Conservation (phyloP, 257 asterid species). For the Solanum gracilifrons region DNA sequence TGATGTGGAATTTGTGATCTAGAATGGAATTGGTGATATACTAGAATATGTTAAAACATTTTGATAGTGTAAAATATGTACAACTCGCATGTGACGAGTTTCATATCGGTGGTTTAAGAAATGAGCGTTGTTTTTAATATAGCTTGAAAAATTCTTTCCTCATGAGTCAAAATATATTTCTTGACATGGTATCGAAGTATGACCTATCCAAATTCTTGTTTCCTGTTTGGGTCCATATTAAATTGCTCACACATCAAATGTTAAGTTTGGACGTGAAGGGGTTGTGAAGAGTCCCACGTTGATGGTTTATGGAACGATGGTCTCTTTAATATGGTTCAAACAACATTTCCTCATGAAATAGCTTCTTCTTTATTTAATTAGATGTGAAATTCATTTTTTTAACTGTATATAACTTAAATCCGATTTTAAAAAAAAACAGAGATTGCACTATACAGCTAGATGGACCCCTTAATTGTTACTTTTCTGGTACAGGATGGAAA, state of each 20-base stretch:
- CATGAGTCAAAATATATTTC: too few relatives aligned
- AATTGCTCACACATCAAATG: too few relatives aligned
- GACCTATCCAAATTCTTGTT: too few relatives aligned
- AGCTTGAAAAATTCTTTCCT: too few relatives aligned
- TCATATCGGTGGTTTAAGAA: too few relatives aligned
- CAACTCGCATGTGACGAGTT: background rate
- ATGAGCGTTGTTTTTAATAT: too few relatives aligned
- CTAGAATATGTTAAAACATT: background rate
- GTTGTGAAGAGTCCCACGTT: too few relatives aligned
- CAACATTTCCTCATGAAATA: background rate
- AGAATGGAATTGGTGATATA: background rate
- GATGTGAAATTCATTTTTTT: background rate
- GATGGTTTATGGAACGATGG: too few relatives aligned
- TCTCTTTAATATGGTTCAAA: background rate
- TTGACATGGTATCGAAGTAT: too few relatives aligned
- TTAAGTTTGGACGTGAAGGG: too few relatives aligned
- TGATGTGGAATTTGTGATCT: background rate
- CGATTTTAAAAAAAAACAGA: background rate
- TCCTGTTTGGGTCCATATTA: too few relatives aligned
- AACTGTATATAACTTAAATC: background rate
- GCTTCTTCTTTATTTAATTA: background rate
- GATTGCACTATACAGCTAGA: background rate
- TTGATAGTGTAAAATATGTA: too few relatives aligned
- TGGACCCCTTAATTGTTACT: background rate
- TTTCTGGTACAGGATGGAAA: background rate